Percentiles rank a stretch among this genome's conserved stretches.
These are phyloP conservation scores for Warburgia ugandensis DNA, from an alignment of 164 flowering plant genomes.

Conservation along the genomic window DNA sequence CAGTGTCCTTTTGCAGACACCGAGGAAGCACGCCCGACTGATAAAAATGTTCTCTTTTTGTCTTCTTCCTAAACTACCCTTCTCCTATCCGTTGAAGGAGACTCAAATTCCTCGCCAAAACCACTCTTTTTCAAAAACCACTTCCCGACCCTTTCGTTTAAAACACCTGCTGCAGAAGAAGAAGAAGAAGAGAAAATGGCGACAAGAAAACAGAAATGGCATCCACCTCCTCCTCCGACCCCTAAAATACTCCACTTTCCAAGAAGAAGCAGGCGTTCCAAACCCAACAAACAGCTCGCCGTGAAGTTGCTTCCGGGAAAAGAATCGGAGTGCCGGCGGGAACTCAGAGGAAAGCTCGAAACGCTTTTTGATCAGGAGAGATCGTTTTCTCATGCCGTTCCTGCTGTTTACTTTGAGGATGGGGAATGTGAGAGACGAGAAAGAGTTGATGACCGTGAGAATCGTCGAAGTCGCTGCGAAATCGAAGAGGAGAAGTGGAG, in stretches of 20 bases:
- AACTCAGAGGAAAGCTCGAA: constrained; percentile 41
- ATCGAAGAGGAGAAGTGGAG: constrained; percentile 46
- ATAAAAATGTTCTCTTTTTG: too few species aligned
- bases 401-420: constrained; percentile 30
- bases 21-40: constrained; percentile 11
- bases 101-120: too few species aligned
- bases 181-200: constrained; percentile 22
- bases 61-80: too few species aligned
- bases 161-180: neutral
- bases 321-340: constrained; percentile 7
- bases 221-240: constrained; percentile 53
- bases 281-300: neutral
- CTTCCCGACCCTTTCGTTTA: too few species aligned
- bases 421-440: constrained; percentile 31
- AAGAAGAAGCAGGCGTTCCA: constrained; percentile 27
- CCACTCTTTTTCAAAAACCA: too few species aligned
- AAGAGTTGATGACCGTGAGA: constrained; percentile 24
- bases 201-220: constrained; percentile 48
- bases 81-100: too few species aligned
- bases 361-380: constrained; percentile 55
- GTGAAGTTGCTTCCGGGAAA: constrained; percentile 9
- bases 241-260: constrained; percentile 64
- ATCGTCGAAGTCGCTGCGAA: constrained; percentile 8
- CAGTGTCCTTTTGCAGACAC: constrained; percentile 9
- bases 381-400: constrained; percentile 26